Conservation (phyloP, 331 rosid species). For the Ulmus americana region DNA sequence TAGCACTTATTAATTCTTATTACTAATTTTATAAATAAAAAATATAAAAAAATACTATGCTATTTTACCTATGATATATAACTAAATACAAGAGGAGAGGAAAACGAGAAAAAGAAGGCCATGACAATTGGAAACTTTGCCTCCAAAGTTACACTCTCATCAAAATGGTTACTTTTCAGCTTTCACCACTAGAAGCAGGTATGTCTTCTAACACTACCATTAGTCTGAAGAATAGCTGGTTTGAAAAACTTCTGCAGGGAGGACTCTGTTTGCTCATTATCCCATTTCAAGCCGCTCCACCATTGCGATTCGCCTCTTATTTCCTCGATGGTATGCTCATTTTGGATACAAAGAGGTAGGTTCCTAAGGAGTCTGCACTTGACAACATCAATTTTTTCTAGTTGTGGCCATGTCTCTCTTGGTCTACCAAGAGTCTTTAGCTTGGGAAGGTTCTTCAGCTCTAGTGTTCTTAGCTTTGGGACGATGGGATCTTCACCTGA, state of each 20-base stretch:
- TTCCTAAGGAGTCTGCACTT: slow-evolving; percentile 5
- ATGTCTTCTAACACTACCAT: no score
- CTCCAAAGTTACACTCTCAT: no score
- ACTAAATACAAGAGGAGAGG: no score
- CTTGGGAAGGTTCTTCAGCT: slow-evolving; percentile 9
- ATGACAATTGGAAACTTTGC: no score
- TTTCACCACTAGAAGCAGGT: no score
- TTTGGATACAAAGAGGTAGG: slow-evolving; percentile 8
- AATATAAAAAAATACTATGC: no score
- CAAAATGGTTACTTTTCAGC: no score
- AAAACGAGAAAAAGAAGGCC: no score
- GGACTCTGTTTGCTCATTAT: not conserved
- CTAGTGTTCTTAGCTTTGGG: slow-evolving; percentile 5
- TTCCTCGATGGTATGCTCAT: not conserved
- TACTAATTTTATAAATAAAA: no score
- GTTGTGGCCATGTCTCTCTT: slow-evolving; percentile 10
- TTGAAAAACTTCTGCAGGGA: slow-evolving; percentile 8
- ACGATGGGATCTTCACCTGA: not conserved
- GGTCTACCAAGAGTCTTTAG: slow-evolving; percentile 14
- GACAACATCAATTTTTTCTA: slow-evolving; percentile 2
- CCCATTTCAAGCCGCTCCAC: slow-evolving; percentile 16
- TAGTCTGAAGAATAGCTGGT: not conserved
- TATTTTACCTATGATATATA: no score
- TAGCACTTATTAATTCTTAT: no score
- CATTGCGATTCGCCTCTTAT: slow-evolving; percentile 19